Base-by-base conservation (phyloP, 768 basidiomycete species). In the Lactifluus hygrophoroides region DNA sequence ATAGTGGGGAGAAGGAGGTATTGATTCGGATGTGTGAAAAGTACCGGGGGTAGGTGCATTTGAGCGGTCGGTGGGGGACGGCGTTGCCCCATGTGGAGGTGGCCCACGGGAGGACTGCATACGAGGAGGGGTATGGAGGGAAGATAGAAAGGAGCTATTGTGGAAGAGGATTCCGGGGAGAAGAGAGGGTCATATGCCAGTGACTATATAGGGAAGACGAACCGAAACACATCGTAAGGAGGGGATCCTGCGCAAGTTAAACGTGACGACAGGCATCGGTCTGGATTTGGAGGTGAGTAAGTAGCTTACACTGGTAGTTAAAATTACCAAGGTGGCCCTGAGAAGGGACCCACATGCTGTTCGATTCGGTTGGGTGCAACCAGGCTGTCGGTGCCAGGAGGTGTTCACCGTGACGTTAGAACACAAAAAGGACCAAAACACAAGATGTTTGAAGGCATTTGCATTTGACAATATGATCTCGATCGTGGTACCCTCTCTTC, bases 81-180 rank as follows among this genome's bases (percentile, higher is more conserved):
- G 30, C 8, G 51, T 25, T 35, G 57, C 17, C 40, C 57, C 57
- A 38, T 54, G 57, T n/a, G 52, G 57, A 43, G 51, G 57, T 52
- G 13, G 51, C 34, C 57, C 57, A 32, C 37, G 57, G 42, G 57
- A 58, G 23, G 51, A 27, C n/a, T 58, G 57, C 57, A 58, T 58
- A 16, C 11, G 23, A 32, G 11, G 21, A 47, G 32, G 49, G 34
- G 27, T 34, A 45, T 28, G 44, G 46, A 53, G 10, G 51, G 11
- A 54, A 34, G 51, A 27, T 3, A 30, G 30, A 34, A 27, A 19
- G 38, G 34, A 11, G 25, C 13, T 30, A 21, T 4, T n/a, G 47
- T 23, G 21, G 25, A 42, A 40, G 14, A 25, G 51, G 40, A 53
- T 34, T 58, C 45, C 57, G 51, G 28, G 37, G 51, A 48, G 55